Evolutionary conservation across 78 protist genomes (phyloP).

Genomic region (Polysphondylium violaceum): DNA sequence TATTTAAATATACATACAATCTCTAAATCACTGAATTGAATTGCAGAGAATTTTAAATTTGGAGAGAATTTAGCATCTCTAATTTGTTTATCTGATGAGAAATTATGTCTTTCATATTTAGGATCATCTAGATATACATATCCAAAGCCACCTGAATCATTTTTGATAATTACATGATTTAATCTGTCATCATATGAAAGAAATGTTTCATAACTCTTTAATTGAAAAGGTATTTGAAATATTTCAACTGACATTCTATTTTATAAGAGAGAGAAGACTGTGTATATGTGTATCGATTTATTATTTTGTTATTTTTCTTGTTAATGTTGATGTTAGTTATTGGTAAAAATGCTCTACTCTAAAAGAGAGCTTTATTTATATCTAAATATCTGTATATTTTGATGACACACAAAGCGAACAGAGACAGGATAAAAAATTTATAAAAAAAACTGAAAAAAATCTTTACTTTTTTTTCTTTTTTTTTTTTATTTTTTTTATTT

Average conservation of each 20-base stretch:
- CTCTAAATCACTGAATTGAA: slow-evolving; percentile 48
- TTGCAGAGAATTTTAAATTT: slow-evolving; percentile 48
- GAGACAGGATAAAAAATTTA: not conserved
- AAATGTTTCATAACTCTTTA: slow-evolving; percentile 36
- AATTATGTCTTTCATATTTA: slow-evolving; percentile 27
- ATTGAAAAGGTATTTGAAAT: slow-evolving; percentile 9
- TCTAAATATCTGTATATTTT: not conserved
- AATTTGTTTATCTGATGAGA: slow-evolving; percentile 59
- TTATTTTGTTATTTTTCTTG: not conserved
- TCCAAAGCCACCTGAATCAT: slow-evolving; percentile 39
- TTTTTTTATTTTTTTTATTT: slow-evolving; percentile 11
- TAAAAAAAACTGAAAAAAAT: not conserved
- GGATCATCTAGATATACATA: slow-evolving; percentile 40
- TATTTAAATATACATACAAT: slow-evolving; percentile 22
- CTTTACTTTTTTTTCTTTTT: not conserved
- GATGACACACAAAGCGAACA: not conserved
- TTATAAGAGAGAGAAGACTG: not conserved
- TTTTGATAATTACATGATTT: slow-evolving; percentile 15
- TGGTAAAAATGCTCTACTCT: too few species aligned
- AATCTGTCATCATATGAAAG: slow-evolving; percentile 59
- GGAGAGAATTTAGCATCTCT: slow-evolving; percentile 74
- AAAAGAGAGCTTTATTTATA: not conserved
- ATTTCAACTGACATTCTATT: slow-evolving; percentile 71
- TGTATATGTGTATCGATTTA: not conserved
- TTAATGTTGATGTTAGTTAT: not conserved